A percentile compares a stretch with the other conserved stretches of the same genome.
Conservation (phyloP, 495 filamentous ascomycete species). For the Tirmania nivea region DNA sequence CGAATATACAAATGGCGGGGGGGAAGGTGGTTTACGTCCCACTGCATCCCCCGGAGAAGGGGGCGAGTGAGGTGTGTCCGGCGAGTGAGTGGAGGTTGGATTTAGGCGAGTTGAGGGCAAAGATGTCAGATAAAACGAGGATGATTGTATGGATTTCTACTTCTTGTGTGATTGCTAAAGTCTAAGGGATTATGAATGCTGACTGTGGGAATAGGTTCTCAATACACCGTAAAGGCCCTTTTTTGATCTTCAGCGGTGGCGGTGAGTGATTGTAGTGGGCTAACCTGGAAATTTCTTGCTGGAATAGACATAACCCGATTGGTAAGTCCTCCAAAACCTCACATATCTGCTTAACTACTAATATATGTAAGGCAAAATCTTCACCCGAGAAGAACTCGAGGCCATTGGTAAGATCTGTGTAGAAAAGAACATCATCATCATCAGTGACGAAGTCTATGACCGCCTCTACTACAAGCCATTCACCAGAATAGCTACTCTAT, state of each 20-base stretch:
- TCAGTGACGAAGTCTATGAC: conserved; percentile 94
- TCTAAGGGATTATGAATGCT: too few relatives aligned
- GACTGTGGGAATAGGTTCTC: conserved; percentile 18
- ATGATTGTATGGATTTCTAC: conserved; percentile 81
- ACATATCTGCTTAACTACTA: too few relatives aligned
- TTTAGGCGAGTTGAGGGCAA: conserved; percentile 56
- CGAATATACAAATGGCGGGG: conserved; percentile 94
- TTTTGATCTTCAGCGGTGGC: not conserved
- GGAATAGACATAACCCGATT: conserved; percentile 57
- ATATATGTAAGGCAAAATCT: conserved; percentile 44
- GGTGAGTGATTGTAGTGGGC: not conserved
- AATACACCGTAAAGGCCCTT: conserved; percentile 24
- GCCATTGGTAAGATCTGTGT: conserved; percentile 77
- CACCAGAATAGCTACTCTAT: conserved; percentile 73
- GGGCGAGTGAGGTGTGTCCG: conserved; percentile 53
- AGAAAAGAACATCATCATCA: conserved; percentile 82
- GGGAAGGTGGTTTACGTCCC: conserved; percentile 87
- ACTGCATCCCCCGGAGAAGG: conserved; percentile 72
- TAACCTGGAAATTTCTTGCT: conserved; percentile 6
- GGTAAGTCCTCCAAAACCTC: conserved; percentile 12
- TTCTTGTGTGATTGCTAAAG: too few relatives aligned
- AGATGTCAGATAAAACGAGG: conserved; percentile 68
- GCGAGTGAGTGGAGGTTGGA: conserved; percentile 78
- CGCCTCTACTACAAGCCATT: conserved; percentile 87
- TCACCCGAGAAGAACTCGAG: conserved; percentile 59